Conservation (phyloP, 1,284 basidiomycete genomes). For the Ustilago xerochloae region DNA sequence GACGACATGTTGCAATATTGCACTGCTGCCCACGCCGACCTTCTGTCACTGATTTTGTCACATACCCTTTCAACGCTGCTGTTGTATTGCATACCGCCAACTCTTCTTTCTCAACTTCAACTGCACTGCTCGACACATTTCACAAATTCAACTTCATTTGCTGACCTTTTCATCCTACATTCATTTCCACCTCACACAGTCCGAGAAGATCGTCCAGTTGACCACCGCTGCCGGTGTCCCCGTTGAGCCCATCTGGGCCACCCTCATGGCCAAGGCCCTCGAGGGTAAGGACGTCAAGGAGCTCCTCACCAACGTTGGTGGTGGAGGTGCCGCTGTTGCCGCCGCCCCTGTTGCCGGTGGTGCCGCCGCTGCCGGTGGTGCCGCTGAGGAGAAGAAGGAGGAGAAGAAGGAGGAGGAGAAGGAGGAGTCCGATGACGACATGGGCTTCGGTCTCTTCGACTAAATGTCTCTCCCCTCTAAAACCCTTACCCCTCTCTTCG, state of each 20-base stretch:
- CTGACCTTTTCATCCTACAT: not conserved
- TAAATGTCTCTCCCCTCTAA: conserved; percentile 69
- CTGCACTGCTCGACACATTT: not conserved
- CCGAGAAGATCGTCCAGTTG: conserved; percentile 89
- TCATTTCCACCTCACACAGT: conserved; percentile 71
- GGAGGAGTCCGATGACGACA: conserved; percentile 67
- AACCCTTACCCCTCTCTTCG: not conserved
- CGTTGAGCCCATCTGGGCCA: conserved; percentile 96
- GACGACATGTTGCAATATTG: too few relatives aligned
- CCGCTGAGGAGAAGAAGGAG: conserved; percentile 84
- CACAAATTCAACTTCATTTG: not conserved
- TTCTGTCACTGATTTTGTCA: not conserved
- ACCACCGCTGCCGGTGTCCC: conserved; percentile 85
- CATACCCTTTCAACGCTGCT: not conserved
- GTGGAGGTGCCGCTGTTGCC: conserved; percentile 75
- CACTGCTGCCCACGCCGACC: too few relatives aligned
- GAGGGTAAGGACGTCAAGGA: conserved; percentile 98
- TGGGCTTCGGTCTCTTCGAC: conserved; percentile 85
- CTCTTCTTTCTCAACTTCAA: not conserved
- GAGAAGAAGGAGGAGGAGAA: conserved; percentile 73
- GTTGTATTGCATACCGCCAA: too few relatives aligned
- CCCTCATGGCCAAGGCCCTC: conserved; percentile 94
- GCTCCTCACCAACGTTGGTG: conserved; percentile 89
- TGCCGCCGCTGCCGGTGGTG: conserved; percentile 75
- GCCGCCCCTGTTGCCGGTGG: conserved; percentile 73